A percentile compares a stretch with the other conserved stretches of the same genome.
phyloP scores from a whole-genome alignment of 2,329 filamentous ascomycete species.

The Didymellaceae sp. region DNA sequence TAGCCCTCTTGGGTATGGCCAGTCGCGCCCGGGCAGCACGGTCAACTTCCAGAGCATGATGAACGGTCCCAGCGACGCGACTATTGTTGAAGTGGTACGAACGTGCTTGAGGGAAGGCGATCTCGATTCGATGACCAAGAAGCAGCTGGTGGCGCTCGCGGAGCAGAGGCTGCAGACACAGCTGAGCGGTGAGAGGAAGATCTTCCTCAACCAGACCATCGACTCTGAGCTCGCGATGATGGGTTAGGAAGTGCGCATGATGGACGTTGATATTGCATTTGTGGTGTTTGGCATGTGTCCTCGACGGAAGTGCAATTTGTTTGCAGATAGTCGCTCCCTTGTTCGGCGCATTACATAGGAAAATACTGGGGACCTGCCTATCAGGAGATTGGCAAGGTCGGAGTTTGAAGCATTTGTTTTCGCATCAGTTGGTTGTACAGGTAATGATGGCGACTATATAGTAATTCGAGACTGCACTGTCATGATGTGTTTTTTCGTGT shows the following conservation, averaged over 20 bases:
- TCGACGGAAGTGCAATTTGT: slow-evolving; percentile 1
- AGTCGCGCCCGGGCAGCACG: slow-evolving; percentile 60
- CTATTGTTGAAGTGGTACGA: slow-evolving; percentile 85
- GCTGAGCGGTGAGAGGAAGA: slow-evolving; percentile 81
- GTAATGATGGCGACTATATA: slow-evolving; percentile 8
- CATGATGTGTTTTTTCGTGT: neutral
- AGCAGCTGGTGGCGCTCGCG: slow-evolving; percentile 83
- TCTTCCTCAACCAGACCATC: slow-evolving; percentile 91
- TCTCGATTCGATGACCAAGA: slow-evolving; percentile 97
- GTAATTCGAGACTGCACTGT: slow-evolving; percentile 10
- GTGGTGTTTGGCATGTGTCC: slow-evolving; percentile 19
- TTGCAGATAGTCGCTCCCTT: slow-evolving; percentile 16
- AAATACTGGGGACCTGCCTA: slow-evolving; percentile 11
- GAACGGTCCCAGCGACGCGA: slow-evolving; percentile 75
- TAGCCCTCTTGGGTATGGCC: slow-evolving; percentile 57
- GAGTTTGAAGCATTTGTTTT: slow-evolving; percentile 7
- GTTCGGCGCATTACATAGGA: slow-evolving; percentile 11
- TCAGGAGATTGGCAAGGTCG: slow-evolving; percentile 5
- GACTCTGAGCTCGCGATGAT: slow-evolving; percentile 93
- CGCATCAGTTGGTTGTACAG: slow-evolving; percentile 3
- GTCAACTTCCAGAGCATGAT: slow-evolving; percentile 65
- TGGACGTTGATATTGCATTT: slow-evolving; percentile 28
- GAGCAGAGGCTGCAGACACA: slow-evolving; percentile 94
- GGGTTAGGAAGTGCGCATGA: slow-evolving; percentile 58
- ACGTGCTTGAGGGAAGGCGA: slow-evolving; percentile 85